Percentiles rank a stretch among this genome's conserved stretches.
Evolutionary conservation across 2,329 filamentous ascomycete genomes (phyloP).

Genomic region (Endothia cerciana): DNA sequence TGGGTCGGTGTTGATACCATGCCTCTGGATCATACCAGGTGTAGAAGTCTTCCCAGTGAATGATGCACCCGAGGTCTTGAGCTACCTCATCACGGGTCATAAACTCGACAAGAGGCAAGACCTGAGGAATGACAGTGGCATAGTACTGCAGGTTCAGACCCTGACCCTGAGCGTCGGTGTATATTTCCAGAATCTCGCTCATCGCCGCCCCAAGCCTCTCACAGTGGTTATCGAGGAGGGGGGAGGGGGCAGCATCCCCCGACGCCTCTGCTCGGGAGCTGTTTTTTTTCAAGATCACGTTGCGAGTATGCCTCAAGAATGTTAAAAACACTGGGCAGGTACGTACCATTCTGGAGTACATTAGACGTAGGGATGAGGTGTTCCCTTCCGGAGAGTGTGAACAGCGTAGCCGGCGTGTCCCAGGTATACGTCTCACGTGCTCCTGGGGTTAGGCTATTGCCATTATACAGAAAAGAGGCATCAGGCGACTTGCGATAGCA

Average conservation of each 20-base stretch:
- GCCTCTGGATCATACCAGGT: neutral
- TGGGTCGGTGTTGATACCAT: neutral
- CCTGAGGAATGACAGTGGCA: neutral
- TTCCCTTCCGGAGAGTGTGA: neutral
- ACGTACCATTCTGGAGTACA: neutral
- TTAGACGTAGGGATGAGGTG: neutral
- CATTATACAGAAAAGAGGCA: neutral
- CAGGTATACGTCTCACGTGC: neutral
- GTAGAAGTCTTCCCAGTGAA: neutral
- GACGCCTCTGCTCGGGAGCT: neutral
- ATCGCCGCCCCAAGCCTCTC: neutral
- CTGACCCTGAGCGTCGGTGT: neutral
- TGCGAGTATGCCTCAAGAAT: neutral
- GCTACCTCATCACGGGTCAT: neutral
- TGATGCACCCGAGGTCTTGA: neutral
- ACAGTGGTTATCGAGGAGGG: neutral
- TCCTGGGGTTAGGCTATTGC: neutral
- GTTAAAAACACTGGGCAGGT: neutral
- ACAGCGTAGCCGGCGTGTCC: neutral
- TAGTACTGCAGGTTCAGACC: neutral
- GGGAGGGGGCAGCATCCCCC: too few relatives aligned
- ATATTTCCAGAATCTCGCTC: neutral
- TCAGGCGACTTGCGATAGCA: neutral
- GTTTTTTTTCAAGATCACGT: neutral
- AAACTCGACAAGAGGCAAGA: neutral